Base-by-base conservation (phyloP, 1,284 basidiomycete genomes). In the Vanrija humicola region DNA sequence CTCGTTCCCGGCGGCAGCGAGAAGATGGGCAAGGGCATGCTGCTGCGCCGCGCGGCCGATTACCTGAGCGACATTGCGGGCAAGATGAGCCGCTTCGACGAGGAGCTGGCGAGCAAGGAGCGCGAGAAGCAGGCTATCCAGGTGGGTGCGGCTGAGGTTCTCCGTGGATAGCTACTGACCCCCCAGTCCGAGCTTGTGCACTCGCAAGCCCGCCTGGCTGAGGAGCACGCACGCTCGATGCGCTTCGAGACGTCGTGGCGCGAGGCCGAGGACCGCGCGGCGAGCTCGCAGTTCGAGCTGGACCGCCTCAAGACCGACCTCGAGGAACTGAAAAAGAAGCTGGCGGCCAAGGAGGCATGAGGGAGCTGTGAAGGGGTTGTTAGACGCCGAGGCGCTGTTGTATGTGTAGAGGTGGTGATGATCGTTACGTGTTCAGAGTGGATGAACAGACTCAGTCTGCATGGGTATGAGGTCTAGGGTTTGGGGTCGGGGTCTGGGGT, bases 1-100 rank as follows among this genome's bases (percentile, higher is more conserved):
- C 90, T 94, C 65, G 87, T 96, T 3, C 93, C 93, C 7, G 88
- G 86, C 61, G 88, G 86, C 3, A 52, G 50, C 25, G 68, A 69
- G 19, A 72, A 72, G 57, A 52, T 67, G 25, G 71, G 72, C 43
- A 75, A 75, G 56, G 67, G 70, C 3, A 54, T 55, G 9, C 51
- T 72, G 2, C 63, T 75, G 5, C 62, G 62, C 38, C 58, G 62
- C 18, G 73, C 73, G 0, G 67, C 64, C 12, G 55, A 64, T n/a
- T 64, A 70, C 48, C 58, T 75, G 18, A 29, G 40, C 12, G 67
- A 67, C 29, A 26, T 74, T 25, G 54, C 47, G 5, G 51, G 48
- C 9, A 65, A 62, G 50, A 42, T 64, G 5, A 38, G 48, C 2
- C 43, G 50, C 21, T 48, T 45, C n/a, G 61, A 63, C 29, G 60